These are phyloP conservation scores for Mortierella sp. DNA, from an alignment of 371 early-diverging fungal species.

Conservation along the genomic window DNA sequence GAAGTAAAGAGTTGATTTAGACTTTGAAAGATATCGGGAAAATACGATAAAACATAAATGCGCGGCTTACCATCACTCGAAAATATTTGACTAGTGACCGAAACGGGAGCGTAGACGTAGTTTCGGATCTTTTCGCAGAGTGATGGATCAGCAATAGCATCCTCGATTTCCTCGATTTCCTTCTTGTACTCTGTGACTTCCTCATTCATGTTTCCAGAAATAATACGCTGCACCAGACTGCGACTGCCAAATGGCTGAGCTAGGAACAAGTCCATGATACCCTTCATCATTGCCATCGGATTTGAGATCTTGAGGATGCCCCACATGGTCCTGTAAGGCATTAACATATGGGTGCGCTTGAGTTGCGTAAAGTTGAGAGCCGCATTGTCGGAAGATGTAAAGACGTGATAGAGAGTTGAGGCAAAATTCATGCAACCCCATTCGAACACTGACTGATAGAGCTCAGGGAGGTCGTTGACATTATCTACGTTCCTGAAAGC, in stretches of 20 bases:
- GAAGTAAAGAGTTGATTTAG: not conserved
- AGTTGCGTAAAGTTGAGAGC: conserved; percentile 67
- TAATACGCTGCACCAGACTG: conserved; percentile 72
- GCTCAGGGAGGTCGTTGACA: conserved; percentile 61
- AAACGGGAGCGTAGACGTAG: conserved; percentile 60
- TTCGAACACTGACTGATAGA: conserved; percentile 68
- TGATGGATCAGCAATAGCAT: conserved; percentile 61
- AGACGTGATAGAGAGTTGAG: conserved; percentile 70
- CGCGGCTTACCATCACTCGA: conserved; percentile 27
- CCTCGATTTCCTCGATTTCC: conserved; percentile 64
- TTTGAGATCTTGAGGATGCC: conserved; percentile 71
- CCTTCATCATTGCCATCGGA: conserved; percentile 74
- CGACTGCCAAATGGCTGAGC: conserved; percentile 77
- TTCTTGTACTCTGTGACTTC: conserved; percentile 64
- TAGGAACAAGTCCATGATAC: conserved; percentile 71
- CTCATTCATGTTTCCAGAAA: conserved; percentile 66
- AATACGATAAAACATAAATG: not conserved
- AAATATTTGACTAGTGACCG: conserved; percentile 44
- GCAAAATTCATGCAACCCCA: conserved; percentile 80
- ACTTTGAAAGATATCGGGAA: not conserved
- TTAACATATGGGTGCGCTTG: conserved; percentile 67
- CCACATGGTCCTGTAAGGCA: conserved; percentile 73
- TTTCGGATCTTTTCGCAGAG: conserved; percentile 71
- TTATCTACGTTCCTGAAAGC: conserved; percentile 62
- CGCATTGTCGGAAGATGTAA: conserved; percentile 70